Conservation (phyloP, 228 moss, liverwort and hornwort species). For the Sphagnum magellanicum region DNA sequence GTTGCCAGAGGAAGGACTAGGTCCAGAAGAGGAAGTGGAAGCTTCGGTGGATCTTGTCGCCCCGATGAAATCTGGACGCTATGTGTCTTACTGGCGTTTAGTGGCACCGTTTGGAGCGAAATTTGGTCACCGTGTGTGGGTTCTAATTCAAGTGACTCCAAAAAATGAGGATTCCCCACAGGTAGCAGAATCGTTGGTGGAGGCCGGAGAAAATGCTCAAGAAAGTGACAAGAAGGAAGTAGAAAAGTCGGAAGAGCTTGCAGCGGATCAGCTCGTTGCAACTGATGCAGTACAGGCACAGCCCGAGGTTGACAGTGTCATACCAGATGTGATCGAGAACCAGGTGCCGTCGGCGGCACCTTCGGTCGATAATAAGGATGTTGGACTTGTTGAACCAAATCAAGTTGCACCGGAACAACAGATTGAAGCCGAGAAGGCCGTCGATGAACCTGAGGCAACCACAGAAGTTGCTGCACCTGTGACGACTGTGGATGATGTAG, state of each 20-base stretch:
- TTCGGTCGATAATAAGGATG: not conserved
- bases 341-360: too few species aligned
- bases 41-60: constrained; percentile 66
- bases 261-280: too few species aligned
- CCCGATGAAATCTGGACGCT: constrained; percentile 69
- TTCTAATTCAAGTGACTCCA: constrained; percentile 66
- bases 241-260: too few species aligned
- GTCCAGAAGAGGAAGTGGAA: constrained; percentile 52
- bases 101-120: constrained; percentile 64
- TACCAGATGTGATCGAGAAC: too few species aligned
- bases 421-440: too few species aligned
- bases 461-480: not conserved
- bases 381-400: not conserved
- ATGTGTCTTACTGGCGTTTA: constrained; percentile 78
- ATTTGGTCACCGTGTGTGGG: constrained; percentile 84
- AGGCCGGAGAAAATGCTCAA: not conserved
- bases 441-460: not conserved
- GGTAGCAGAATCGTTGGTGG: constrained; percentile 40
- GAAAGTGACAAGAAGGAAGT: not conserved
- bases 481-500: constrained; percentile 13
- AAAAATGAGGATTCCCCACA: constrained; percentile 54
- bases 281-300: too few species aligned
- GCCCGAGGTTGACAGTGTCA: too few species aligned
- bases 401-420: too few species aligned
- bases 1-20: constrained; percentile 50